These are phyloP conservation scores for Psilocybe cubensis DNA, from an alignment of 768 basidiomycete species.

Conservation along the genomic window DNA sequence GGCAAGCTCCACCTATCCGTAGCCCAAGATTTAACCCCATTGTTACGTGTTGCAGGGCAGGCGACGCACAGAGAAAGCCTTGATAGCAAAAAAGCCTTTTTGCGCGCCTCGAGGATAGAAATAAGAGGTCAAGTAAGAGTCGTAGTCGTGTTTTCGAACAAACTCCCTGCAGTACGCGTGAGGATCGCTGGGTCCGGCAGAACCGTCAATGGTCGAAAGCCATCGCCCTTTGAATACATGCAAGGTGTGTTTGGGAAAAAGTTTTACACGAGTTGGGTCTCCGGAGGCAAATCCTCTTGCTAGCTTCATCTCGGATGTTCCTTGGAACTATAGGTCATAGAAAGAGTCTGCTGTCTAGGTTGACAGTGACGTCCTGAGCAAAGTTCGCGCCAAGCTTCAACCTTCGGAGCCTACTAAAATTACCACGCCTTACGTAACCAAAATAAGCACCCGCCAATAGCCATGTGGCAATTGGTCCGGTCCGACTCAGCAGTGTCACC, in stretches of 20 bases:
- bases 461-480: conserved; percentile 9
- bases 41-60: conserved; percentile 9
- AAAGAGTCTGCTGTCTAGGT: neutral
- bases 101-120: conserved; percentile 72
- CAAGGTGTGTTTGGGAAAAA: conserved; percentile 3
- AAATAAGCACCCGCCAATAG: neutral
- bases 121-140: conserved; percentile 71
- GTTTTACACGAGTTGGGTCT: neutral
- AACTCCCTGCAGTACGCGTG: conserved; percentile 69
- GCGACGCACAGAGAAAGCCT: conserved; percentile 79
- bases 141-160: conserved; percentile 82
- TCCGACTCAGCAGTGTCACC: neutral
- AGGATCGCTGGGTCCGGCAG: conserved; percentile 41
- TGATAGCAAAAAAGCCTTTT: conserved; percentile 74
- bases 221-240: conserved; percentile 5
- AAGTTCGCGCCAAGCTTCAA: neutral
- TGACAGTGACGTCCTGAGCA: neutral
- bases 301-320: conserved; percentile 14
- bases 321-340: conserved; percentile 5
- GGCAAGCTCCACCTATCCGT: conserved; percentile 73
- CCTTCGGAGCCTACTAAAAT: neutral
- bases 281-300: conserved; percentile 4
- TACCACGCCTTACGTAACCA: neutral
- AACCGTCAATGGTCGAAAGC: conserved; percentile 12
- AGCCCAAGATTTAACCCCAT: conserved; percentile 6